Conservation (phyloP, 1,284 basidiomycete genomes). For the Clitocybe nebularis region DNA sequence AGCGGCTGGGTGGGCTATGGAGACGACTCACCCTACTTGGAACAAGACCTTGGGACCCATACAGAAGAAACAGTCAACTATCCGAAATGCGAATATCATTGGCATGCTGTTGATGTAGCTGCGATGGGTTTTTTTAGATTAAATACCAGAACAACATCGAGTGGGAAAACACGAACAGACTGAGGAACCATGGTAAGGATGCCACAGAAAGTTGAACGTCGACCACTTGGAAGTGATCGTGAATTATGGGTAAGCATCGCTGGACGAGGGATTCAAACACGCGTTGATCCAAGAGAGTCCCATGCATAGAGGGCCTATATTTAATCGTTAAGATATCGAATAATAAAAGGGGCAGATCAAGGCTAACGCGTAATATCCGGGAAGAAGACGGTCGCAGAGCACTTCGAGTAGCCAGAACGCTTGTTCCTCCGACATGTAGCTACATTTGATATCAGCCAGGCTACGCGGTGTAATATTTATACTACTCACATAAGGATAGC, state of each 20-base stretch:
- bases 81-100: constrained; percentile 97
- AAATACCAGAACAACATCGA: background rate
- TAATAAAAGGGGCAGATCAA: constrained; percentile 8
- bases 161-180: constrained; percentile 55
- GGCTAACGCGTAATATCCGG: constrained; percentile 92
- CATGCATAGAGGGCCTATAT: constrained; percentile 93
- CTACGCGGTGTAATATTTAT: background rate
- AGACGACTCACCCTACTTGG: constrained; percentile 80
- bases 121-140: background rate
- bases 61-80: constrained; percentile 98
- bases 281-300: constrained; percentile 94
- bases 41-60: constrained; percentile 99
- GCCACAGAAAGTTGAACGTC: constrained; percentile 98
- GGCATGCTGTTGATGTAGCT: constrained; percentile 99
- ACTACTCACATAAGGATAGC: constrained; percentile 80
- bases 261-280: constrained; percentile 98
- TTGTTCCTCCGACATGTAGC: constrained; percentile 99
- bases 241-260: constrained; percentile 85
- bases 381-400: constrained; percentile 90
- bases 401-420: constrained; percentile 98
- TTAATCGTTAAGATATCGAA: background rate
- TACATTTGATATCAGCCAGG: constrained; percentile 26
- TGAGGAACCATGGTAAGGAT: constrained; percentile 97
- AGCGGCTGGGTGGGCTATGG: background rate
- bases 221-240: constrained; percentile 88